Conservation (phyloP, 306 rosid genomes). For the Fragaria iinumae region DNA sequence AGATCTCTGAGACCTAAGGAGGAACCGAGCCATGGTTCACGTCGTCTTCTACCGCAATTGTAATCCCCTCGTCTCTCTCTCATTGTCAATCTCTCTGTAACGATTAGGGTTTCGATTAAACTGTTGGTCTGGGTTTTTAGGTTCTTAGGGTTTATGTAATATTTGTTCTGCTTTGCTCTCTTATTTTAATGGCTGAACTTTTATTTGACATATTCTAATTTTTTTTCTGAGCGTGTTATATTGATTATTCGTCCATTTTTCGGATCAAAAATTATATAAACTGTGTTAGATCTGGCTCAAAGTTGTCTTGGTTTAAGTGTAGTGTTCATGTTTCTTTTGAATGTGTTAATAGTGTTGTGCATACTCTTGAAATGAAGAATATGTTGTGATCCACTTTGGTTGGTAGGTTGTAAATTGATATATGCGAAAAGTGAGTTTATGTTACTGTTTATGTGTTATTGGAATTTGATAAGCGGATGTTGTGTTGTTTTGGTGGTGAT, state of each 20-base stretch:
- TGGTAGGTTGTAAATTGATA: too few relatives aligned
- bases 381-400: background rate
- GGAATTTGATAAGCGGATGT: background rate
- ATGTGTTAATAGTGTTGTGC: too few relatives aligned
- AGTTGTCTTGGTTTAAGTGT: too few relatives aligned
- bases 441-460: background rate
- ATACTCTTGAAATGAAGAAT: background rate
- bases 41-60: conserved; percentile 34
- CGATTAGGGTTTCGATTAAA: background rate
- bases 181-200: too few relatives aligned
- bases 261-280: background rate
- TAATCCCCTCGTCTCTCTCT: background rate
- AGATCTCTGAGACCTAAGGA: background rate
- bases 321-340: too few relatives aligned
- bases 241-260: background rate
- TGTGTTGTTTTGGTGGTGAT: background rate
- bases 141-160: background rate
- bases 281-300: background rate
- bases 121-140: background rate
- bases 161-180: background rate
- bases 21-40: conserved; percentile 35
- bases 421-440: too few relatives aligned
- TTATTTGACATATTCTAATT: background rate
- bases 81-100: background rate
- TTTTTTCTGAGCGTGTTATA: too few relatives aligned